A percentile compares a stretch with the other conserved stretches of the same genome.
Conservation (phyloP, 331 rosid species). For the Pyracantha coccinea region DNA sequence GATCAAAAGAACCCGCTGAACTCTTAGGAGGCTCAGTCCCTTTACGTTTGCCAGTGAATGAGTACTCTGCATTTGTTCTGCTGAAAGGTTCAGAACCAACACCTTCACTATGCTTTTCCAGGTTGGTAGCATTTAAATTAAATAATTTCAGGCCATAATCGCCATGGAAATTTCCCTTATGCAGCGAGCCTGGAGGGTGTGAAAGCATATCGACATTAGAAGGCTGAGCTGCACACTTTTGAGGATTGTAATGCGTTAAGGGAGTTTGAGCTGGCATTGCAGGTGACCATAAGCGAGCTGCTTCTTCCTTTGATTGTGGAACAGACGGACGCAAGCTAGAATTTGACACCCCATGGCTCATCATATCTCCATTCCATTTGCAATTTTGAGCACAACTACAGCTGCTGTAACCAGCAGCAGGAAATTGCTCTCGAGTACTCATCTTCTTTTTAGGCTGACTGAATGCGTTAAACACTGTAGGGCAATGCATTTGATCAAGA, state of each 20-base stretch:
- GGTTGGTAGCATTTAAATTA: constrained; percentile 33
- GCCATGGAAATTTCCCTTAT: constrained; percentile 40
- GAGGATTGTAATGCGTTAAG: constrained; percentile 33
- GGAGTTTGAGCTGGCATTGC: constrained; percentile 33
- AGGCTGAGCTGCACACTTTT: constrained; percentile 48
- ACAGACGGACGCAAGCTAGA: constrained; percentile 44
- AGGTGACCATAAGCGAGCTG: constrained; percentile 59
- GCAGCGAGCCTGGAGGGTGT: constrained; percentile 30
- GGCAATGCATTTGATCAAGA: constrained; percentile 37
- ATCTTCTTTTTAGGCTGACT: constrained; percentile 56
- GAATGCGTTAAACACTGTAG: constrained; percentile 29
- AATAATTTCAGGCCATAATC: constrained; percentile 38
- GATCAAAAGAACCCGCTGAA: constrained; percentile 50
- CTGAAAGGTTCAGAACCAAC: constrained; percentile 39
- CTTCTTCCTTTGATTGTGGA: constrained; percentile 46
- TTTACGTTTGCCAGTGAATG: constrained; percentile 42
- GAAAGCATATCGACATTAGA: constrained; percentile 34
- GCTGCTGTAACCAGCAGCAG: constrained; percentile 39
- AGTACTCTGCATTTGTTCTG: constrained; percentile 47
- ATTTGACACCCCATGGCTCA: constrained; percentile 39
- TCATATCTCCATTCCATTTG: constrained; percentile 43
- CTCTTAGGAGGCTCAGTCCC: constrained; percentile 52
- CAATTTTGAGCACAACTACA: constrained; percentile 40
- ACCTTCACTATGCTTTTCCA: constrained; percentile 43
- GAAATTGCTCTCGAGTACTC: constrained; percentile 35